Evolutionary conservation across 2,329 filamentous ascomycete genomes (phyloP), one percentile per base, ranked within the genome.

Genomic region (Zopfia rhizophila): DNA sequence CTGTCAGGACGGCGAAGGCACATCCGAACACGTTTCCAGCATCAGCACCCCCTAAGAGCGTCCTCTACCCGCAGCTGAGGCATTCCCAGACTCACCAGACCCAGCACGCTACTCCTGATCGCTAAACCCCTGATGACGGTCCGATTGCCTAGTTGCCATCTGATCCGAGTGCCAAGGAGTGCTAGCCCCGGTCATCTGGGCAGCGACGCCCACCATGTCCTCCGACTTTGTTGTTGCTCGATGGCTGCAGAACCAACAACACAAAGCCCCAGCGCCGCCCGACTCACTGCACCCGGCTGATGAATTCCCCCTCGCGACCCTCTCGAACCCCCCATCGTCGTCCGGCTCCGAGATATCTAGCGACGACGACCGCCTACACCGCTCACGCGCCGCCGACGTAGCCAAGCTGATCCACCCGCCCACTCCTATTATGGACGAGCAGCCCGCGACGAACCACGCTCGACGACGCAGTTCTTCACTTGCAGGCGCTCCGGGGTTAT

Each of bases 381-480:
- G 41, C 45, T 44, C 41, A 37, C 32, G 48, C 45, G 48, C 47
- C 42, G 53, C 48, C 32, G 44, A 56, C 56, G 51, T 66, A 52
- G 65, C 62, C 33, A 57, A 42, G 45, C 58, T 65, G 40, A 51
- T 68, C 33, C 65, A 65, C 46, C 66, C 66, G 17, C 60, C 61
- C n/a, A 62, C 58, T 33, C 66, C 61, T 49, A 68, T 56, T 55
- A 64, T 65, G 60, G 63, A 63, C 28, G 65, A 65, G 38, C 55
- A 58, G 22, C 51, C 54, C 11, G 46, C 54, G 19, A 45, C 45
- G 12, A 52, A 48, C 41, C 48, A 61, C 36, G 61, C 67, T 31
- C 61, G 68, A 35, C 56, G 68, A 58, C 60, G 68, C 38, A 68
- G 63, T 41, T 65, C 68, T 45, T 72, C 68, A 17, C 61, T 70